Evolutionary conservation across 805 yeast species (phyloP), one percentile per base, ranked within the genome.

Genomic region (Candida maesae): DNA sequence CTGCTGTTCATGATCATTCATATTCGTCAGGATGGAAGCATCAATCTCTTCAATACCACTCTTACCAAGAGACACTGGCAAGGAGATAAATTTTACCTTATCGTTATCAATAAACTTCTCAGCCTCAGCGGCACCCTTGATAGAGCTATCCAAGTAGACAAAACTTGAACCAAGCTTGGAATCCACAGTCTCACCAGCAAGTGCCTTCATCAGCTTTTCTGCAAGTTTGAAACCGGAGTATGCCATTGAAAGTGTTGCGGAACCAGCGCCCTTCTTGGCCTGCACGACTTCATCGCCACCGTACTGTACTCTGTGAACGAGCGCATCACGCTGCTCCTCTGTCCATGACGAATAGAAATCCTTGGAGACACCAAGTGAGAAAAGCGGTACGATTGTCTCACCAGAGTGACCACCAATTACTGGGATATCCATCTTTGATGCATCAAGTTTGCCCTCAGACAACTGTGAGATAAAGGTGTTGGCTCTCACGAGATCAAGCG

Each of bases 381-480:
- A 70, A 55, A 84, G 66, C 60, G 93, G 93, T 46, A 83, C 86
- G 64, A 84, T 84, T 55, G 91, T 84, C 53, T 76, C 76, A 66
- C 90, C 91, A 41, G 90, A 82, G 74, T 84, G 93, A 55, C 93
- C 93, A 63, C 93, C 93, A 52, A 84, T 85, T 52, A 84, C 90
- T 46, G 84, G 75, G 45, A 84, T 80, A 47, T 69, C 70, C 63
- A 55, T 31, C 34, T 51, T 36, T 2, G 47, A 37, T 5, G 58
- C 44, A 20, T 46, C 39, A 5, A 52, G 16, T 5, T 38, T 32
- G 10, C 49, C 45, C 5, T 39, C 26, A 3, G 51, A 41, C 7
- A 53, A 33, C 38, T 55, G 55, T 3, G 59, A 38, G 35, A 55
- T 46, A 25, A 52, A 82, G 60, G 74, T 81, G 74, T 76, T 86